phyloP scores from a whole-genome alignment of 1,284 basidiomycete genomes.

The Nidula niveotomentosa region DNA sequence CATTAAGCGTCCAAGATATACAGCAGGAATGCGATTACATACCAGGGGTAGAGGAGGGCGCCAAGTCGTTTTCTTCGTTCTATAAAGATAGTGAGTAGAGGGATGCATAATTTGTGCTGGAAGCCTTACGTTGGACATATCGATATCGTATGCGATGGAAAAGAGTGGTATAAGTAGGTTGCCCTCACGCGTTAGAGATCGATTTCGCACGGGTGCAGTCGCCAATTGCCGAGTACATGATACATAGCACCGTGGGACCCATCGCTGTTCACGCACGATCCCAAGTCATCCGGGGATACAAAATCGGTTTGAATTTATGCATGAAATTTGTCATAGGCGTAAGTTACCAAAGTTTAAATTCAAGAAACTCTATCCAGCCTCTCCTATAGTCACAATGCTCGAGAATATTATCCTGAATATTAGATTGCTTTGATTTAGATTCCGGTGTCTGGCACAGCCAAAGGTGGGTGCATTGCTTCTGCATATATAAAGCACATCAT shows the following conservation, averaged over 20 bases:
- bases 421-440: not conserved
- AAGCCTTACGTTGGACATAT: slow-evolving; percentile 24
- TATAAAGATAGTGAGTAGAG: slow-evolving; percentile 11
- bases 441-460: not conserved
- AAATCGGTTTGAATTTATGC: too few species aligned
- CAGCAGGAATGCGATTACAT: slow-evolving; percentile 17
- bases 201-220: slow-evolving; percentile 43
- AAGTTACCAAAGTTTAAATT: too few species aligned
- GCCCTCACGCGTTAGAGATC: slow-evolving; percentile 25
- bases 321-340: too few species aligned
- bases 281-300: too few species aligned
- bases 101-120: not conserved
- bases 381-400: too few species aligned
- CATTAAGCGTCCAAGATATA: slow-evolving; percentile 3
- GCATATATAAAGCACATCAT: not conserved
- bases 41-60: slow-evolving; percentile 67
- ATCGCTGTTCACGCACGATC: too few species aligned
- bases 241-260: slow-evolving; percentile 1
- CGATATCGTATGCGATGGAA: not conserved
- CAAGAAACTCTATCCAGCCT: too few species aligned
- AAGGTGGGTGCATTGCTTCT: slow-evolving; percentile 36
- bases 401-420: too few species aligned
- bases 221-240: slow-evolving; percentile 31
- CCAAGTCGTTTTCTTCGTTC: slow-evolving; percentile 66
- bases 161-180: slow-evolving; percentile 1